A percentile compares a stretch with the other conserved stretches of the same genome.
Evolutionary conservation across 176 grass and related monocot species (phyloP).

Genomic region (Urochloa ruziziensis): DNA sequence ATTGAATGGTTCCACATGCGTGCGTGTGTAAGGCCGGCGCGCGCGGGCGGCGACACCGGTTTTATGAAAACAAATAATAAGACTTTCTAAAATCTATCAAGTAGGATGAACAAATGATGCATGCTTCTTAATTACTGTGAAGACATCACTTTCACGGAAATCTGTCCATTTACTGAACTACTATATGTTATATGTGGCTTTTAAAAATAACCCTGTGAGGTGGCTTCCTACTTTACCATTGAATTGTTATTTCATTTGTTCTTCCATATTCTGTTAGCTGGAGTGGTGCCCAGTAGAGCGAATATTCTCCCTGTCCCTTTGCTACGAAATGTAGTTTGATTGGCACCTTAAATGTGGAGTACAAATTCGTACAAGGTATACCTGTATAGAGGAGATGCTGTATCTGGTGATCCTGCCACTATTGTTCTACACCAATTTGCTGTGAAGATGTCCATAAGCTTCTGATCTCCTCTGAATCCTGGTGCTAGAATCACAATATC

Average conservation of each 20-base stretch:
- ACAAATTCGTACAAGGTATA: slow-evolving; percentile 2
- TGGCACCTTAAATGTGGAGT: neutral
- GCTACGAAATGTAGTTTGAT: slow-evolving; percentile 3
- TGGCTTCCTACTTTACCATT: slow-evolving; percentile 10
- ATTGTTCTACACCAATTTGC: slow-evolving; percentile 60
- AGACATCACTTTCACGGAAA: neutral
- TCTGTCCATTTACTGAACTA: neutral
- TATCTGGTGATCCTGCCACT: slow-evolving; percentile 58
- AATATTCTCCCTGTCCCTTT: neutral
- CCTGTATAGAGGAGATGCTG: slow-evolving; percentile 73
- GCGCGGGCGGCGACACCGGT: neutral
- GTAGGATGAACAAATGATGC: neutral
- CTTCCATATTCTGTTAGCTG: neutral
- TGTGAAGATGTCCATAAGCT: slow-evolving; percentile 79
- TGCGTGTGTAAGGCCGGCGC: neutral
- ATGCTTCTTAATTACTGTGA: neutral
- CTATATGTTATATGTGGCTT: neutral
- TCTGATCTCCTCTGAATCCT: slow-evolving; percentile 87
- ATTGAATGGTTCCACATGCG: slow-evolving; percentile 42
- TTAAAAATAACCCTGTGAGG: neutral
- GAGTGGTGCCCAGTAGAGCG: neutral
- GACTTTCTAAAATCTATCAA: neutral
- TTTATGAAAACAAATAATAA: neutral
- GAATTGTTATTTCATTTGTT: neutral
- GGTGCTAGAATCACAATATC: slow-evolving; percentile 82